Base-by-base conservation (phyloP, 352 stramenopile genomes). In the Pythium phragmiticola region DNA sequence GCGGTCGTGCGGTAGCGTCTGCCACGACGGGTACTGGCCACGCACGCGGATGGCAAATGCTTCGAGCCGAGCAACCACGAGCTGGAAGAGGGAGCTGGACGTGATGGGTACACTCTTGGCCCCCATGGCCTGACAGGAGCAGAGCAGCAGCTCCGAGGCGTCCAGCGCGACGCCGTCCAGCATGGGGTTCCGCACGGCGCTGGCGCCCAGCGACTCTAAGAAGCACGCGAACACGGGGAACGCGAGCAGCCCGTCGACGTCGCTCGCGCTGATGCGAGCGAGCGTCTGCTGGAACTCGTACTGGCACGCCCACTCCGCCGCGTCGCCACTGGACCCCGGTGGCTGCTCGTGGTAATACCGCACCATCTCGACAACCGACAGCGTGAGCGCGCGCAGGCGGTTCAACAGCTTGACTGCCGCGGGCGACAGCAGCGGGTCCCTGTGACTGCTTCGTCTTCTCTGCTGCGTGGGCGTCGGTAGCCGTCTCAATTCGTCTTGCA, bases 111-210 rank as follows among this genome's bases (percentile, higher is more conserved):
- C 4, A 26, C 14, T 23, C 39, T 26, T 7, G 7, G 70, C 61
- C 16, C 43, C 50, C 4, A 66, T 64, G 45, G 73, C 68, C 37
- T 89, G 76, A 46, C 82, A 91, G 1, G 78, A 80, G 23, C 80
- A 89, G 3, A 91, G 65, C 66, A 91, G 41, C 39, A 91, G 63
- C 68, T 91, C 82, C 19, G 77, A 88, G 26, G 80, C 78, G n/a
- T 89, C 80, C 12, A 91, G 65, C 1, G 82, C 70, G 7, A 91
- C 70, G 34, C 80, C 82, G 39, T 91, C 82, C 7, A 89, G 51
- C 16, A 91, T 70, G 30, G 82, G 82, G 43, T 91, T 91, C 14
- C 82, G 74, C 9, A 74, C 46, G 43, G 87, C 69, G 30, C 64
- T 74, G 8, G 78, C 75, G 12, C 77, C 68, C 17, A 77, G 72